These are phyloP conservation scores for Colletotrichum musae DNA, from an alignment of 2,329 filamentous ascomycete genomes.

Conservation along the genomic window DNA sequence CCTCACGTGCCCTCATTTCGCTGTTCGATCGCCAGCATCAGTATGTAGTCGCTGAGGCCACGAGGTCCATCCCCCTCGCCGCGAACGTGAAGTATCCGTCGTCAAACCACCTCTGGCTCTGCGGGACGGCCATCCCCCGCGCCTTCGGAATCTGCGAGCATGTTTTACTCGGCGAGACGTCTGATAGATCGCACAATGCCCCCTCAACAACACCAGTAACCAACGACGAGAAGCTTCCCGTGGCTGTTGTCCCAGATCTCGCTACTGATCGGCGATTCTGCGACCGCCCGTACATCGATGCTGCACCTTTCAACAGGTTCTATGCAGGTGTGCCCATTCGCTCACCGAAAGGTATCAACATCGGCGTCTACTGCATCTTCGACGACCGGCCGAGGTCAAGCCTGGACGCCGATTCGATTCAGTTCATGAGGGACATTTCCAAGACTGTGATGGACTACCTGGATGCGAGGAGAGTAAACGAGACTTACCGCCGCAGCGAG, in stretches of 20 bases:
- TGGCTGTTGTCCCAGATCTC: conserved; percentile 54
- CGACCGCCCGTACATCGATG: conserved; percentile 45
- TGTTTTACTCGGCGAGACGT: conserved; percentile 42
- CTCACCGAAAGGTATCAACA: conserved; percentile 57
- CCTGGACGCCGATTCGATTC: conserved; percentile 48
- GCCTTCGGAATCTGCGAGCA: conserved; percentile 49
- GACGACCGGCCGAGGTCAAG: conserved; percentile 45
- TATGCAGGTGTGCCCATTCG: conserved; percentile 60
- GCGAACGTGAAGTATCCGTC: conserved; percentile 39
- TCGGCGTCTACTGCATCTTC: conserved; percentile 57
- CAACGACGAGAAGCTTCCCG: conserved; percentile 46
- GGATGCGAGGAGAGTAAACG: conserved; percentile 50
- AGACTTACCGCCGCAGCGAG: conserved; percentile 51
- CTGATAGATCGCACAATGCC: conserved; percentile 1
- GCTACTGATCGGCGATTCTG: conserved; percentile 49
- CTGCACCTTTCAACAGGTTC: conserved; percentile 50
- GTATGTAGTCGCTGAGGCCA: conserved; percentile 67
- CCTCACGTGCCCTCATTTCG: conserved; percentile 60
- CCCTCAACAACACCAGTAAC: background rate
- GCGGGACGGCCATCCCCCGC: conserved; percentile 50
- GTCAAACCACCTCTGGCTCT: conserved; percentile 44
- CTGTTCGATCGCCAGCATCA: conserved; percentile 65
- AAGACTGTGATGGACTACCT: conserved; percentile 56
- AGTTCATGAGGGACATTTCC: conserved; percentile 50
- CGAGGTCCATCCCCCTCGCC: conserved; percentile 55